Percentiles rank a stretch among this genome's conserved stretches.
Evolutionary conservation across 805 yeast species (phyloP).

Genomic region (Candida boidinii): DNA sequence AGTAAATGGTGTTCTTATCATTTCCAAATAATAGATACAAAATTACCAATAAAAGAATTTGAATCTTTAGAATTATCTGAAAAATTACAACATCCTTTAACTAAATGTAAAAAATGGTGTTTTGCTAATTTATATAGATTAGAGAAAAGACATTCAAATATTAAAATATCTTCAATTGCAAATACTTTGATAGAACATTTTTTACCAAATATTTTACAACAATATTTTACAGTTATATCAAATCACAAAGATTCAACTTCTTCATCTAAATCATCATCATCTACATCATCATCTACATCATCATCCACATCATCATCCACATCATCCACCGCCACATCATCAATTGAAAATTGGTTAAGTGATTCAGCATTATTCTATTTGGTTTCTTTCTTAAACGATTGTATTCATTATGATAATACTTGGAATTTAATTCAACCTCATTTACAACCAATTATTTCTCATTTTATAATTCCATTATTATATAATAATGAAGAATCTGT

Average conservation of each 20-base stretch:
- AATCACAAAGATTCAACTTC: no score
- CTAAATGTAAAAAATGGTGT: constrained; percentile 78
- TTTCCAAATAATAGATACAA: constrained; percentile 43
- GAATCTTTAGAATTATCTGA: constrained; percentile 18
- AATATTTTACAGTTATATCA: constrained; percentile 54
- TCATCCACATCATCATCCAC: no score
- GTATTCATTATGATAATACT: constrained; percentile 44
- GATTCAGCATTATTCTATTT: constrained; percentile 54
- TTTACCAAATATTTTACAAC: constrained; percentile 60
- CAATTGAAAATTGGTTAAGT: constrained; percentile 49
- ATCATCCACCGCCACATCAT: no score
- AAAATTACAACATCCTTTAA: constrained; percentile 41
- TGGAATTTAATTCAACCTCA: constrained; percentile 65
- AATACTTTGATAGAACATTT: constrained; percentile 43
- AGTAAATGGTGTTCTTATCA: constrained; percentile 67
- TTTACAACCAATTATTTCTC: constrained; percentile 53
- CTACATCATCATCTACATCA: no score
- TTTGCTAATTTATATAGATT: constrained; percentile 66
- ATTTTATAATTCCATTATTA: constrained; percentile 68
- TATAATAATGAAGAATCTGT: constrained; percentile 61
- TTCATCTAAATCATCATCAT: no score
- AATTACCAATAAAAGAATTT: no score
- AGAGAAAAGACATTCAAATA: constrained; percentile 47
- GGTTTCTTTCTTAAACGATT: constrained; percentile 49
- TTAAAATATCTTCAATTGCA: constrained; percentile 5